These are phyloP conservation scores for Hemileccinum rubropunctum DNA, from an alignment of 768 basidiomycete genomes.

Conservation along the genomic window DNA sequence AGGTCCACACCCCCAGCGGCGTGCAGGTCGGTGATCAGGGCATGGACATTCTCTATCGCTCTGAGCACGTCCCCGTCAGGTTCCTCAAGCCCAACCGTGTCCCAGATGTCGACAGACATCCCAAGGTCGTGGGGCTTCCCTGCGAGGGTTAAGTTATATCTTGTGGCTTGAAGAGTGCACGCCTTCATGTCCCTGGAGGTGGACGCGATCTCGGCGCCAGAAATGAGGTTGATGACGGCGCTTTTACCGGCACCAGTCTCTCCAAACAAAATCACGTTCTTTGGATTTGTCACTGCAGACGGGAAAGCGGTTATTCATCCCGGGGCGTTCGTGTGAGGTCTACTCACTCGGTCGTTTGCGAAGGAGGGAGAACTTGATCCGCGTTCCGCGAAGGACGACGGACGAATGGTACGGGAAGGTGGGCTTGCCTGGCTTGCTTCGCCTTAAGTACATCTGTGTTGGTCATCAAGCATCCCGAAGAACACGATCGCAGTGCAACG, in stretches of 20 bases:
- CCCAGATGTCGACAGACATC: not conserved
- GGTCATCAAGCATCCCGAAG: too few species aligned
- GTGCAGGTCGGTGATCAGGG: not conserved
- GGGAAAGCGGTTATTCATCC: not conserved
- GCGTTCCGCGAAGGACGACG: too few species aligned
- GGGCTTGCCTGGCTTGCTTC: too few species aligned
- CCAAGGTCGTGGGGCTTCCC: too few species aligned
- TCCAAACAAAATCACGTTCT: conserved; percentile 4
- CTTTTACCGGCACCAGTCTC: conserved; percentile 7
- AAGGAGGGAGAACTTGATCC: too few species aligned
- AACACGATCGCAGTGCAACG: too few species aligned
- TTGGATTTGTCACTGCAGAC: not conserved
- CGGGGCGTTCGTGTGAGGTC: not conserved
- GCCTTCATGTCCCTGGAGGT: not conserved
- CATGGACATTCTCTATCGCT: not conserved
- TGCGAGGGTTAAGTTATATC: not conserved
- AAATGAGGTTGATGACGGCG: conserved; percentile 1
- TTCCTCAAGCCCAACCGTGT: conserved; percentile 2
- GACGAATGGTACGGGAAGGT: too few species aligned
- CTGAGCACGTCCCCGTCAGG: not conserved
- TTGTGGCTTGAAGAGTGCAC: not conserved
- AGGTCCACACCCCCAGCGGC: not conserved
- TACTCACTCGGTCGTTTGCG: not conserved
- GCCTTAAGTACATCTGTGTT: too few species aligned
- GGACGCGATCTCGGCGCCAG: not conserved